phyloP scores from a whole-genome alignment of 2,329 filamentous ascomycete species.

The Bipolaris gigantea region DNA sequence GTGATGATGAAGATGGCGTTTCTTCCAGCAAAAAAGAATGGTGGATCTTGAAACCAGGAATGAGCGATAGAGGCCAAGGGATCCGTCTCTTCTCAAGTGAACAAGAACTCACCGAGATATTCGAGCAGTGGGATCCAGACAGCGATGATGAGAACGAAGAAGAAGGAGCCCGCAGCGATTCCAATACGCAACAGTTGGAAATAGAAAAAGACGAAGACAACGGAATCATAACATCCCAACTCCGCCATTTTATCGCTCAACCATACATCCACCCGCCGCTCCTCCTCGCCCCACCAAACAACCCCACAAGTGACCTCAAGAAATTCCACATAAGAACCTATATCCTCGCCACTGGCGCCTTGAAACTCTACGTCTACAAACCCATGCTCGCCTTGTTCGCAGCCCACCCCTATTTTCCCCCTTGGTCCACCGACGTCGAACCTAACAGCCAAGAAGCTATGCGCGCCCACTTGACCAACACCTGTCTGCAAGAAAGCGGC shows the following conservation, averaged over 20 bases:
- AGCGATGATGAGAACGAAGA: slow-evolving; percentile 64
- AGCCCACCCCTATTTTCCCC: slow-evolving; percentile 69
- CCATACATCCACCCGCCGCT: slow-evolving; percentile 91
- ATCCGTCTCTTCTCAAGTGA: slow-evolving; percentile 87
- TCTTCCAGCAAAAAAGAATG: slow-evolving; percentile 61
- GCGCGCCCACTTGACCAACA: slow-evolving; percentile 86
- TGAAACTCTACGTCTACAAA: slow-evolving; percentile 83
- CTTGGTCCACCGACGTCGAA: slow-evolving; percentile 49
- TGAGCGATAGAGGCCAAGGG: slow-evolving; percentile 95
- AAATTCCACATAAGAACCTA: slow-evolving; percentile 98
- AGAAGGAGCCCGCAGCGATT: slow-evolving; percentile 41
- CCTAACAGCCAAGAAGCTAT: slow-evolving; percentile 51
- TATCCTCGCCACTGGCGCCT: slow-evolving; percentile 75
- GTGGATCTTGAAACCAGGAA: slow-evolving; percentile 98
- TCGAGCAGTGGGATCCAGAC: slow-evolving; percentile 84
- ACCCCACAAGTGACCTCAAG: slow-evolving; percentile 46
- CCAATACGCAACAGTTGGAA: slow-evolving; percentile 24
- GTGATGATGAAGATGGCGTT: slow-evolving; percentile 33
- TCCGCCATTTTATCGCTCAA: slow-evolving; percentile 94
- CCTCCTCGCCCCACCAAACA: slow-evolving; percentile 57
- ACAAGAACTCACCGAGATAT: slow-evolving; percentile 80
- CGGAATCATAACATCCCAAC: slow-evolving; percentile 79
- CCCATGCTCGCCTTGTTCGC: slow-evolving; percentile 95
- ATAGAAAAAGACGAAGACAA: slow-evolving; percentile 42
- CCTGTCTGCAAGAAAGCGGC: slow-evolving; percentile 73